A percentile compares a stretch with the other conserved stretches of the same genome.
phyloP scores from a whole-genome alignment of 306 rosid species.

The Sesbania bispinosa region DNA sequence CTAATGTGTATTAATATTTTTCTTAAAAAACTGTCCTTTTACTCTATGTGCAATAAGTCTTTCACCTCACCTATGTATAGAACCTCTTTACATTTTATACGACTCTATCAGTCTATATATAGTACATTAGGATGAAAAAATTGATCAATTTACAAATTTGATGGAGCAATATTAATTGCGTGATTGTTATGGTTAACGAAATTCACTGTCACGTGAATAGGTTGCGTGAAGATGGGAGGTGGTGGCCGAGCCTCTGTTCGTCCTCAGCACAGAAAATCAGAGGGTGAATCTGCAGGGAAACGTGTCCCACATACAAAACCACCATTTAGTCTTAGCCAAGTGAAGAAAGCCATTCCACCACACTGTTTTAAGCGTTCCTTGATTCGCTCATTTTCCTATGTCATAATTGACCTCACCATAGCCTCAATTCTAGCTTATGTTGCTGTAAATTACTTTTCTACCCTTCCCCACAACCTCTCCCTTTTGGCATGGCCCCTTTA shows the following conservation, averaged over 20 bases:
- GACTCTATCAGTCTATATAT: no score
- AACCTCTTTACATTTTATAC: no score
- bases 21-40: no score
- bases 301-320: slow-evolving; percentile 65
- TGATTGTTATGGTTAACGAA: no score
- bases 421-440: slow-evolving; percentile 39
- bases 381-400: slow-evolving; percentile 58
- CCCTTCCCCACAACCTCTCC: slow-evolving; percentile 39
- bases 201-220: no score
- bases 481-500: slow-evolving; percentile 62
- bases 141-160: no score
- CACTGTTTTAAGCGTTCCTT: slow-evolving; percentile 73
- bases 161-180: no score
- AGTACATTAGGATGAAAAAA: no score
- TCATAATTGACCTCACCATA: slow-evolving; percentile 46
- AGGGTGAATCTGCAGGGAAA: slow-evolving; percentile 13
- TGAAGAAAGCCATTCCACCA: slow-evolving; percentile 72
- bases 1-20: no score
- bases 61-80: no score
- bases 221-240: slow-evolving; percentile 56
- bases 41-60: no score
- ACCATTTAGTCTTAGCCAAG: slow-evolving; percentile 52
- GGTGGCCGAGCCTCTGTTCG: slow-evolving; percentile 56
- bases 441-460: slow-evolving; percentile 43
- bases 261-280: slow-evolving; percentile 18